A percentile compares a stretch with the other conserved stretches of the same genome.
phyloP scores from a whole-genome alignment of 208 protist species.

The Trypanosoma mega region DNA sequence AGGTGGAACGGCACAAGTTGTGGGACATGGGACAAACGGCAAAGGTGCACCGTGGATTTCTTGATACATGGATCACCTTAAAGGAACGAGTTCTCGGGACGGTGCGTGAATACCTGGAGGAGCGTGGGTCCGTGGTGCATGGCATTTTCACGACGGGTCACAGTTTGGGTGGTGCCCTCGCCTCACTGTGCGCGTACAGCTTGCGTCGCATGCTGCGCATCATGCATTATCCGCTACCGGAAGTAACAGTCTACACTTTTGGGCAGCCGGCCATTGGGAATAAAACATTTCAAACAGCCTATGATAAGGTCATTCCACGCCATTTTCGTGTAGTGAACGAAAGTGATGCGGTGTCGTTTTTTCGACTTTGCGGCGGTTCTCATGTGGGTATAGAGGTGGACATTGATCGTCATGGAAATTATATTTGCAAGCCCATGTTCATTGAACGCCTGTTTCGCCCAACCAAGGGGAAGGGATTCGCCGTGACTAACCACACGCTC shows the following conservation, averaged over 20 bases:
- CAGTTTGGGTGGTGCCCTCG: slow-evolving; percentile 80
- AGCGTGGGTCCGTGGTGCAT: slow-evolving; percentile 17
- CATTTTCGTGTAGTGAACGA: slow-evolving; percentile 89
- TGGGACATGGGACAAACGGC: slow-evolving; percentile 33
- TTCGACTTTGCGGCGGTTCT: slow-evolving; percentile 48
- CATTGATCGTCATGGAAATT: slow-evolving; percentile 78
- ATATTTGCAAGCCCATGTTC: slow-evolving; percentile 75
- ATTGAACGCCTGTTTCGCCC: slow-evolving; percentile 76
- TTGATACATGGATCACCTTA: slow-evolving; percentile 75
- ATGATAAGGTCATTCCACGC: slow-evolving; percentile 70
- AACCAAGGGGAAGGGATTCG: slow-evolving; percentile 40
- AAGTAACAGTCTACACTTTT: slow-evolving; percentile 81
- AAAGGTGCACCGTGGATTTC: slow-evolving; percentile 75
- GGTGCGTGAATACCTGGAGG: slow-evolving; percentile 43
- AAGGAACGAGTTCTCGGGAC: slow-evolving; percentile 57
- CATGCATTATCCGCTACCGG: slow-evolving; percentile 48
- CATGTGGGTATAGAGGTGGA: slow-evolving; percentile 81
- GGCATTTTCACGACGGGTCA: slow-evolving; percentile 75
- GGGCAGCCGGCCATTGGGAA: slow-evolving; percentile 82
- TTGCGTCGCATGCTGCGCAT: slow-evolving; percentile 54
- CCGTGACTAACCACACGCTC: slow-evolving; percentile 51
- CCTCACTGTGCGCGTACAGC: slow-evolving; percentile 75
- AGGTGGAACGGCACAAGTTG: slow-evolving; percentile 41
- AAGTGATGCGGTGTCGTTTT: slow-evolving; percentile 72
- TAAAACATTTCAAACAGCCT: slow-evolving; percentile 57